These are phyloP conservation scores for Uronychia setigera DNA, from an alignment of 73 alveolate species.

Conservation along the genomic window DNA sequence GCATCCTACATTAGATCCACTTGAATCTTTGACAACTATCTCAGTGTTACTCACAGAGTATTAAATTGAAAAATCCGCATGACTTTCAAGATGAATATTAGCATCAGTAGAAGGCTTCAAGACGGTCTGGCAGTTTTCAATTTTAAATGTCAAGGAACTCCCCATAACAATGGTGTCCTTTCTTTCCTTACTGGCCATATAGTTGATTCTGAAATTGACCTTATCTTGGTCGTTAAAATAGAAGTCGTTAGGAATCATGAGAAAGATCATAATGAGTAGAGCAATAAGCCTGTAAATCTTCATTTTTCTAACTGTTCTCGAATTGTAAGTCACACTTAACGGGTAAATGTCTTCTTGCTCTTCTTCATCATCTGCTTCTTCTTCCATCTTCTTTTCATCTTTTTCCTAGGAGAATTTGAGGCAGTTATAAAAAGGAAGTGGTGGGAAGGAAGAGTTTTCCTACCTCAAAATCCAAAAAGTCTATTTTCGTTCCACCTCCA, in stretches of 20 bases:
- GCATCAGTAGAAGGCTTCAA: background rate
- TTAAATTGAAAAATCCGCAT: background rate
- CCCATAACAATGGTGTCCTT: background rate
- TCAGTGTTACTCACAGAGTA: background rate
- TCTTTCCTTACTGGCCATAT: background rate
- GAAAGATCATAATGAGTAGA: background rate
- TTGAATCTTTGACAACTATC: background rate
- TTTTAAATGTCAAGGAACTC: background rate
- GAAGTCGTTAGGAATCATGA: background rate
- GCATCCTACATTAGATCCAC: background rate
- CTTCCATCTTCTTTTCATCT: background rate
- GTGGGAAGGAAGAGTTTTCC: too few relatives aligned
- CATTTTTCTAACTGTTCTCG: background rate
- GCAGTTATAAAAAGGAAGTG: background rate
- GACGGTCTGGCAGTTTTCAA: background rate
- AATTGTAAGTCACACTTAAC: background rate
- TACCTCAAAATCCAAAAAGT: background rate
- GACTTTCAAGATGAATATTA: background rate
- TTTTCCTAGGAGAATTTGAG: background rate
- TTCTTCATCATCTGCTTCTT: conserved; percentile 8
- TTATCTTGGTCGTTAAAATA: background rate
- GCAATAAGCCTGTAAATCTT: background rate
- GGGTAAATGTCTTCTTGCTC: conserved; percentile 2
- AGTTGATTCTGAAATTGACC: background rate
- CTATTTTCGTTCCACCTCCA: background rate